A percentile compares a stretch with the other conserved stretches of the same genome.
Evolutionary conservation across 2,329 filamentous ascomycete species (phyloP).

Genomic region (Chaetoscypha palmicola): DNA sequence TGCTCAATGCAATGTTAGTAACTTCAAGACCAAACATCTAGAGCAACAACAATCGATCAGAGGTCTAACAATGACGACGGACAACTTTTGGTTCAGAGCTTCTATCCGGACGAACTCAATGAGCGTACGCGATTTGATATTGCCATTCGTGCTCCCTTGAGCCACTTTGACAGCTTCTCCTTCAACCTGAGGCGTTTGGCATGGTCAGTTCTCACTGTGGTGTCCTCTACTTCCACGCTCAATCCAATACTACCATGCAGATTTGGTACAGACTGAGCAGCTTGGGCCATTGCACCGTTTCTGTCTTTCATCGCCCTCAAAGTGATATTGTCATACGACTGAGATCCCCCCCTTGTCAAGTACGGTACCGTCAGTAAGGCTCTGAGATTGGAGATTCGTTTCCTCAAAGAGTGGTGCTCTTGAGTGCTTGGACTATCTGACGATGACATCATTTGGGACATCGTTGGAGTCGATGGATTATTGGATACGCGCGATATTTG

Average conservation of each 20-base stretch:
- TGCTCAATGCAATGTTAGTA: slow-evolving; percentile 7
- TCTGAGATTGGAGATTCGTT: slow-evolving; percentile 25
- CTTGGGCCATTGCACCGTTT: slow-evolving; percentile 9
- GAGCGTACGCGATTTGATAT: slow-evolving; percentile 22
- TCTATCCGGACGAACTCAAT: slow-evolving; percentile 8
- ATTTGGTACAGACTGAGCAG: slow-evolving; percentile 18
- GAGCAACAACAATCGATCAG: slow-evolving; percentile 2
- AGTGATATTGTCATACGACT: slow-evolving; percentile 27
- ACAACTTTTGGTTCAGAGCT: slow-evolving; percentile 1
- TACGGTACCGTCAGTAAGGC: slow-evolving; percentile 25
- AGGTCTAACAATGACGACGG: background rate
- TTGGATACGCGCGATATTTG: slow-evolving; percentile 5
- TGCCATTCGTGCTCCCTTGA: slow-evolving; percentile 23
- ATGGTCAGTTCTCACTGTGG: slow-evolving; percentile 14
- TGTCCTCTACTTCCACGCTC: slow-evolving; percentile 12
- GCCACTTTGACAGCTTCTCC: slow-evolving; percentile 24
- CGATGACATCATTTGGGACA: slow-evolving; percentile 33
- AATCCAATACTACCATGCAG: slow-evolving; percentile 13
- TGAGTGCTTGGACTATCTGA: slow-evolving; percentile 32
- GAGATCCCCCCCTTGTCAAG: slow-evolving; percentile 17
- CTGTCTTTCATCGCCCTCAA: slow-evolving; percentile 17
- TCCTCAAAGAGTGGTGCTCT: slow-evolving; percentile 19
- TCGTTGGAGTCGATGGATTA: slow-evolving; percentile 15
- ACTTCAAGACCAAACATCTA: slow-evolving; percentile 6
- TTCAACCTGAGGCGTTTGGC: slow-evolving; percentile 20